Conservation (phyloP, 306 rosid genomes). For the Vigna unguiculata region DNA sequence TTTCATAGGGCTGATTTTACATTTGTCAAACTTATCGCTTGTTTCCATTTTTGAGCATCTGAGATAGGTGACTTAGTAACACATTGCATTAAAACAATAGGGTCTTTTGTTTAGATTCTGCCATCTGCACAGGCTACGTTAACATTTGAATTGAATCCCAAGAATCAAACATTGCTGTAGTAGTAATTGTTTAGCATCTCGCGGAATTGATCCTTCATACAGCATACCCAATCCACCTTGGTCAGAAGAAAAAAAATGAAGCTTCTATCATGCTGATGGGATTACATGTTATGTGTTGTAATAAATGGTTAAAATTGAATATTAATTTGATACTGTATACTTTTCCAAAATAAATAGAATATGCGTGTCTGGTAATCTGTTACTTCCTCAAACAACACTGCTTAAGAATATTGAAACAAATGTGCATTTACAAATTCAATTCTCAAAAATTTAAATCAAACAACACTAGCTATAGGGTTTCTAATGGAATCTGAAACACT, state of each 20-base stretch:
- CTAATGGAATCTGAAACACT: conserved; percentile 25
- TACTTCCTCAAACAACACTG: background rate
- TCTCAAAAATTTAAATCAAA: conserved; percentile 11
- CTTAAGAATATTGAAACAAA: conserved; percentile 22
- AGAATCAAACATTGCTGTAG: conserved; percentile 8
- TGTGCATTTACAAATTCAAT: conserved; percentile 11
- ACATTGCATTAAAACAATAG: conserved; percentile 25
- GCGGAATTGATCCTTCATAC: conserved; percentile 20
- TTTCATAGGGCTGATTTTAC: background rate
- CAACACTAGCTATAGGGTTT: background rate
- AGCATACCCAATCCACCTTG: conserved; percentile 21
- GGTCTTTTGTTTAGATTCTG: conserved; percentile 18
- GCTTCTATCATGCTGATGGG: conserved; percentile 31
- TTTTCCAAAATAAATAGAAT: background rate
- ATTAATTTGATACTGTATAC: background rate
- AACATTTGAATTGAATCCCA: background rate
- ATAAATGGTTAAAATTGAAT: background rate
- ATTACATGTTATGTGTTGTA: conserved; percentile 2
- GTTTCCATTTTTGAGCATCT: conserved; percentile 22
- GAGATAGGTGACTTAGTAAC: conserved; percentile 24
- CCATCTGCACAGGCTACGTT: conserved; percentile 11
- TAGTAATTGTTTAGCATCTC: conserved; percentile 26
- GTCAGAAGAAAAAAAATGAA: conserved; percentile 6
- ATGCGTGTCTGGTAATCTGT: background rate
- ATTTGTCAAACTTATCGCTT: background rate